phyloP scores from a whole-genome alignment of 1,284 basidiomycete genomes.

The Ustilago loliicola region DNA sequence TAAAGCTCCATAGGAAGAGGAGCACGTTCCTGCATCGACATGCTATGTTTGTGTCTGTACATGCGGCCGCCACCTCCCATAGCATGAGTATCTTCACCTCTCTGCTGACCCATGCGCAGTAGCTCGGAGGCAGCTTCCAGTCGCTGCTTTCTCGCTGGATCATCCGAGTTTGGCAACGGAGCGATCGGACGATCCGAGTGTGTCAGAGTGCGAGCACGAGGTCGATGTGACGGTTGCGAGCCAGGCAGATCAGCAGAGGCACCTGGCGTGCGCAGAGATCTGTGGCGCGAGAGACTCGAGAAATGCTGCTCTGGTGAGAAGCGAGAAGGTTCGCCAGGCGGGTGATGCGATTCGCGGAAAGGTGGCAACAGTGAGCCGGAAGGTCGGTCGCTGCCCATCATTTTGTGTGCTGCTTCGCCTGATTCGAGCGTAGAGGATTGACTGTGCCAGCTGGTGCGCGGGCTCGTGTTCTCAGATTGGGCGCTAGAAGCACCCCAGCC shows the following conservation, averaged over 20 bases:
- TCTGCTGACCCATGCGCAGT: conserved; percentile 44
- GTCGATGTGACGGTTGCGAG: conserved; percentile 28
- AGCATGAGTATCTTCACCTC: conserved; percentile 13
- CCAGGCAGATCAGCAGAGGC: conserved; percentile 33
- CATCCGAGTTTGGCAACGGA: conserved; percentile 50
- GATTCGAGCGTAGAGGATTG: conserved; percentile 58
- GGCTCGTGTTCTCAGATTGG: conserved; percentile 43
- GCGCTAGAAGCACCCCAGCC: conserved; percentile 46
- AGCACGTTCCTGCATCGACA: conserved; percentile 49
- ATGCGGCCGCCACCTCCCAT: conserved; percentile 13
- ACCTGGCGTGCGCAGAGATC: conserved; percentile 41
- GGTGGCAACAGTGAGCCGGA: conserved; percentile 37
- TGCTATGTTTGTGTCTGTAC: conserved; percentile 48
- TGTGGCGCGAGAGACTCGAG: conserved; percentile 40
- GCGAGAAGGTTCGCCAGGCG: conserved; percentile 27
- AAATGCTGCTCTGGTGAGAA: conserved; percentile 33
- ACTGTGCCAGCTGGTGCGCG: conserved; percentile 59
- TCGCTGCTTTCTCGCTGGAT: conserved; percentile 42
- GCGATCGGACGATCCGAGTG: conserved; percentile 54
- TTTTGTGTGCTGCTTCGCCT: conserved; percentile 51
- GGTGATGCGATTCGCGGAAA: conserved; percentile 30
- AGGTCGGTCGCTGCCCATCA: conserved; percentile 28
- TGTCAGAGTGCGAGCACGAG: conserved; percentile 54
- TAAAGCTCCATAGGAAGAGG: conserved; percentile 43
- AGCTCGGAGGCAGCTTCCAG: conserved; percentile 52